Evolutionary conservation across 805 yeast genomes (phyloP).

Genomic region (Komagataella populi): DNA sequence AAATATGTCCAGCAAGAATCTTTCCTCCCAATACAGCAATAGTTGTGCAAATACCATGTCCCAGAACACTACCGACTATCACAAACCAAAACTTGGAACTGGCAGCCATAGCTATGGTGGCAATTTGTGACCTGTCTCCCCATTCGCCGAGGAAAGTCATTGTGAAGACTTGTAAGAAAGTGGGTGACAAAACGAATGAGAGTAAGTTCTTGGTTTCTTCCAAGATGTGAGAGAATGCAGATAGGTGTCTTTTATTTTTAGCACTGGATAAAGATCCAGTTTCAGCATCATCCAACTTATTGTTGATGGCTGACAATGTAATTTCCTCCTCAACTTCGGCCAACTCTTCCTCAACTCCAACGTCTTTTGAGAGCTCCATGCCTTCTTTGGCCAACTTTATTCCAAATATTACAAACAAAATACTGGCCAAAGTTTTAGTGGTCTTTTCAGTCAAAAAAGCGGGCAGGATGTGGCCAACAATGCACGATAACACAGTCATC

Average conservation of each 20-base stretch:
- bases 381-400: conserved; percentile 69
- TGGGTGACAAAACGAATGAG: conserved; percentile 61
- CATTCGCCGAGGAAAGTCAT: conserved; percentile 98
- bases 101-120: conserved; percentile 97
- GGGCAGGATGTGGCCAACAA: conserved; percentile 88
- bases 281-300: conserved; percentile 43
- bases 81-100: conserved; percentile 87
- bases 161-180: conserved; percentile 86
- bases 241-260: not conserved
- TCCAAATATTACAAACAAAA: conserved; percentile 75
- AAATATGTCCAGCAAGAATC: conserved; percentile 74
- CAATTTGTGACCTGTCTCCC: conserved; percentile 98
- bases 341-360: conserved; percentile 89
- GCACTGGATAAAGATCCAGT: conserved; percentile 22
- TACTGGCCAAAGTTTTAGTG: conserved; percentile 74
- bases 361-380: conserved; percentile 58
- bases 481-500: conserved; percentile 86
- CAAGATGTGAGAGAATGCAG: conserved; percentile 1
- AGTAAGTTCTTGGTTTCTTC: conserved; percentile 39
- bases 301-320: conserved; percentile 43
- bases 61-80: conserved; percentile 77
- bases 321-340: conserved; percentile 96
- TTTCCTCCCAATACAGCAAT: conserved; percentile 94
- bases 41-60: conserved; percentile 79
- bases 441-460: conserved; percentile 63